phyloP scores from a whole-genome alignment of 805 yeast species.

The Cyberlindnera nakhonratchasimensis region DNA sequence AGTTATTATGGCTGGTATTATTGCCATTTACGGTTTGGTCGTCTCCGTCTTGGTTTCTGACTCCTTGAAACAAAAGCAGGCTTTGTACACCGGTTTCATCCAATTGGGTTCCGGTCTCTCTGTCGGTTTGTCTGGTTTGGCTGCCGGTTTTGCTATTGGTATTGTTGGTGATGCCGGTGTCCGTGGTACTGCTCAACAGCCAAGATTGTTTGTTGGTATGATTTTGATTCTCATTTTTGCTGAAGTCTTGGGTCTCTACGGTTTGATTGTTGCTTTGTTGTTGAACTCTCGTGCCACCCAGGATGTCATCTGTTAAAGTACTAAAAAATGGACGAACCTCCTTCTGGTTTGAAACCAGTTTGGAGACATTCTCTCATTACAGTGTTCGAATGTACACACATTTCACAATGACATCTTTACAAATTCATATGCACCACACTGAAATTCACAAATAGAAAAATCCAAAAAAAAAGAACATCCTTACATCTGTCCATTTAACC shows the following conservation, averaged over 20 bases:
- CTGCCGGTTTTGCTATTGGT: constrained; percentile 99
- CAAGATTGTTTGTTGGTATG: constrained; percentile 98
- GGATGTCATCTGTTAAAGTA: constrained; percentile 72
- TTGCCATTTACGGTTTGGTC: constrained; percentile 96
- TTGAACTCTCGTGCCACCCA: constrained; percentile 97
- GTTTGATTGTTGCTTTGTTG: constrained; percentile 95
- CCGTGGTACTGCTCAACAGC: constrained; percentile 97
- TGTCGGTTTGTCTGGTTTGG: constrained; percentile 95
- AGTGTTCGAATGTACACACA: too few relatives aligned
- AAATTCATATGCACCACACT: constrained; percentile 3
- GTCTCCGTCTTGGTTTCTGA: constrained; percentile 93
- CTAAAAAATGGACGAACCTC: too few relatives aligned
- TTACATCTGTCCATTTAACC: too few relatives aligned
- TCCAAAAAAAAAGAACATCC: background rate
- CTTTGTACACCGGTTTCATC: constrained; percentile 94
- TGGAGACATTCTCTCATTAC: too few relatives aligned
- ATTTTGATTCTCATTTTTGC: constrained; percentile 97
- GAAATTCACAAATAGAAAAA: too few relatives aligned
- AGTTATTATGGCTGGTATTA: constrained; percentile 99
- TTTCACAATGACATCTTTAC: background rate
- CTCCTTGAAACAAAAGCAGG: constrained; percentile 83
- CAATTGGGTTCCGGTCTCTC: constrained; percentile 98
- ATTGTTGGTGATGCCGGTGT: constrained; percentile 99
- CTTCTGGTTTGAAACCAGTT: background rate
- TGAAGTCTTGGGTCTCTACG: constrained; percentile 97